Evolutionary conservation across 2,329 filamentous ascomycete genomes (phyloP).

Genomic region (Kalaharituber pfeilii): DNA sequence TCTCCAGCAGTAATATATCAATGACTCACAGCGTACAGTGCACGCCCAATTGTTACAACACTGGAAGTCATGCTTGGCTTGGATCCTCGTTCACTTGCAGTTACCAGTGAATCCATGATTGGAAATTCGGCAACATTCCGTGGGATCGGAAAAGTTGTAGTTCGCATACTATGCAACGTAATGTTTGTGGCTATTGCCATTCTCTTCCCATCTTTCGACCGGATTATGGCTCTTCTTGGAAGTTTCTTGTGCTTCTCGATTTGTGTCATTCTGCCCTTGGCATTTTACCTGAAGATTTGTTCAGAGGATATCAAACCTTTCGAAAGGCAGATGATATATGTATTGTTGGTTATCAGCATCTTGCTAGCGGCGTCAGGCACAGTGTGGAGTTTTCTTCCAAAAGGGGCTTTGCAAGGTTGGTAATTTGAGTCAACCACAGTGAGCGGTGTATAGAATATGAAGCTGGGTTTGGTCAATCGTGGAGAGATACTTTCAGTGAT

Average conservation of each 20-base stretch:
- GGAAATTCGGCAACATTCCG: constrained; percentile 19
- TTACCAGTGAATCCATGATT: constrained; percentile 18
- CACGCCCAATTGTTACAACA: constrained; percentile 72
- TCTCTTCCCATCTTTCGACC: constrained; percentile 61
- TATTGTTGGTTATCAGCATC: constrained; percentile 50
- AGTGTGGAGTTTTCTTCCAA: constrained; percentile 57
- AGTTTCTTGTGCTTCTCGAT: constrained; percentile 84
- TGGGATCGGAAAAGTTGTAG: constrained; percentile 13
- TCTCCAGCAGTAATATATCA: neutral
- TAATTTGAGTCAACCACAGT: neutral
- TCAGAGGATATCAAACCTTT: constrained; percentile 45
- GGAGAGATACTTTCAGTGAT: neutral
- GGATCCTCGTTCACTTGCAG: constrained; percentile 33
- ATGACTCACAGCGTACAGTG: constrained; percentile 28
- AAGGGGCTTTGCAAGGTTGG: neutral
- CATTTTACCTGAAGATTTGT: constrained; percentile 84
- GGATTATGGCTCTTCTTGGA: constrained; percentile 81
- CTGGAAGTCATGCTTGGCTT: constrained; percentile 66
- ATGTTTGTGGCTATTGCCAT: constrained; percentile 60
- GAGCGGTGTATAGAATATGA: neutral
- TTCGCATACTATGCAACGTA: constrained; percentile 42
- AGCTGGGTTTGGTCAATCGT: neutral
- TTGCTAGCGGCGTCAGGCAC: constrained; percentile 61
- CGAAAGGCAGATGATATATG: constrained; percentile 51
- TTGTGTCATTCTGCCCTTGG: constrained; percentile 74